phyloP scores from a whole-genome alignment of 352 stramenopile species.

The Globisporangium canariense region DNA sequence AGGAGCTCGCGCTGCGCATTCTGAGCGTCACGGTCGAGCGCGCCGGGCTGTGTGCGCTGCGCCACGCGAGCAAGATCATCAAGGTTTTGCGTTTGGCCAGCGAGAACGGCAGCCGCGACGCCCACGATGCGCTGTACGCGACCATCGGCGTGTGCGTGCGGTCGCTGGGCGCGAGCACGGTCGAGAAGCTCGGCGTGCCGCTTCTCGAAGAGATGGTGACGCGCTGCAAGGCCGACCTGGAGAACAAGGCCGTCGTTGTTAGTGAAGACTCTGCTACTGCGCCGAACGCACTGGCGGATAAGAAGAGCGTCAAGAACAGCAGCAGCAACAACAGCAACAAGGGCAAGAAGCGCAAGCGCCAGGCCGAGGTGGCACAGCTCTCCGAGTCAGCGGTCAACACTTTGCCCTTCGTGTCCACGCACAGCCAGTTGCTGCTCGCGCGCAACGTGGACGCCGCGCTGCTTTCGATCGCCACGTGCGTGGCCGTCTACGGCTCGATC shows the following conservation, averaged over 20 bases:
- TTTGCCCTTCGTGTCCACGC: conserved; percentile 53
- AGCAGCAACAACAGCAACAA: conserved; percentile 31
- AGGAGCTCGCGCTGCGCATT: conserved; percentile 38
- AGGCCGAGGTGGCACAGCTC: conserved; percentile 52
- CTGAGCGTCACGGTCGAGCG: conserved; percentile 43
- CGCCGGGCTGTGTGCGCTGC: conserved; percentile 56
- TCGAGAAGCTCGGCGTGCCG: conserved; percentile 68
- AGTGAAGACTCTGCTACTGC: not conserved
- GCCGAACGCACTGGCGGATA: conserved; percentile 8
- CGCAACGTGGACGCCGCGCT: conserved; percentile 52
- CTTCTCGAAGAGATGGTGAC: conserved; percentile 57
- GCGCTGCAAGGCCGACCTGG: conserved; percentile 50
- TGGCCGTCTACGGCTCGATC: conserved; percentile 60
- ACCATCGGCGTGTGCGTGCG: conserved; percentile 48
- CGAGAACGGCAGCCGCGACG: conserved; percentile 33
- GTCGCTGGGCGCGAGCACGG: conserved; percentile 58
- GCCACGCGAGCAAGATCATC: conserved; percentile 62
- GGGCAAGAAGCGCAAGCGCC: conserved; percentile 85
- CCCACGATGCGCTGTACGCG: conserved; percentile 45
- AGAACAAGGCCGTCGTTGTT: conserved; percentile 14
- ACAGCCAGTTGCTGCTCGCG: conserved; percentile 37
- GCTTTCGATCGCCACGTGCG: conserved; percentile 44
- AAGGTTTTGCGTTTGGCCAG: conserved; percentile 57
- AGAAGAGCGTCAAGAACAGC: conserved; percentile 14
- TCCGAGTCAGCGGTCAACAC: conserved; percentile 28